Conservation (phyloP, 2,329 filamentous ascomycete species). For the Emericellopsis atlantica region DNA sequence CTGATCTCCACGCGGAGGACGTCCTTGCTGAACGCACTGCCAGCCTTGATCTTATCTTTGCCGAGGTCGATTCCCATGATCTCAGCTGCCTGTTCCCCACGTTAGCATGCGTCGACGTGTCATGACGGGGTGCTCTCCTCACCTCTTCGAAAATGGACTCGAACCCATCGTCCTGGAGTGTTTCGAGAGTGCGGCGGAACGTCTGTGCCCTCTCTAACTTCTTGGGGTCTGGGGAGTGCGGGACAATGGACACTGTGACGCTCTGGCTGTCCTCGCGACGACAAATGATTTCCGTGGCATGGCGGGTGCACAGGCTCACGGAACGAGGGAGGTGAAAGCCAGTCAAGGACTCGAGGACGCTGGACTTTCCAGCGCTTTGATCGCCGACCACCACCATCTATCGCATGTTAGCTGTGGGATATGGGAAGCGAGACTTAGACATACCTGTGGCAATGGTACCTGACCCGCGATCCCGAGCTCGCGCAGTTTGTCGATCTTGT, state of each 20-base stretch:
- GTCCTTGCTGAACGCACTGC: constrained; percentile 30
- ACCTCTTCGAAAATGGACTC: constrained; percentile 19
- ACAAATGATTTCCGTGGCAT: constrained; percentile 33
- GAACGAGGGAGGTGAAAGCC: constrained; percentile 33
- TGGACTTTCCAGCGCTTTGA: constrained; percentile 1
- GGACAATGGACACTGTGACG: constrained; percentile 29
- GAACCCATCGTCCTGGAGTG: constrained; percentile 12
- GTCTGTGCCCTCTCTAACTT: constrained; percentile 4
- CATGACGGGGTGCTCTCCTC: constrained; percentile 20
- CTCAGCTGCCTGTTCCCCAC: constrained; percentile 20
- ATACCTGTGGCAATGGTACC: constrained; percentile 40
- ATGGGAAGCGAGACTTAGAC: constrained; percentile 66
- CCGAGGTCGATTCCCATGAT: constrained; percentile 21
- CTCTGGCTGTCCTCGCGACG: constrained; percentile 20
- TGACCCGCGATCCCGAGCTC: constrained; percentile 23
- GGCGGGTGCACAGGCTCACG: constrained; percentile 31
- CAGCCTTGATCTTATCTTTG: not conserved
- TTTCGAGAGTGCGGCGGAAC: constrained; percentile 4
- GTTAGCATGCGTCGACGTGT: not conserved
- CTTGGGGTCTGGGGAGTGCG: constrained; percentile 9
- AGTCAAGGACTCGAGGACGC: constrained; percentile 27
- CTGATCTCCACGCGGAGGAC: constrained; percentile 25
- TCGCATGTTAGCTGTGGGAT: constrained; percentile 17
- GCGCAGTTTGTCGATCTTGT: constrained; percentile 27
- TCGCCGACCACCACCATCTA: constrained; percentile 4